These are phyloP conservation scores for Adansonia madagascariensis DNA, from an alignment of 441 rosid species.

Conservation along the genomic window DNA sequence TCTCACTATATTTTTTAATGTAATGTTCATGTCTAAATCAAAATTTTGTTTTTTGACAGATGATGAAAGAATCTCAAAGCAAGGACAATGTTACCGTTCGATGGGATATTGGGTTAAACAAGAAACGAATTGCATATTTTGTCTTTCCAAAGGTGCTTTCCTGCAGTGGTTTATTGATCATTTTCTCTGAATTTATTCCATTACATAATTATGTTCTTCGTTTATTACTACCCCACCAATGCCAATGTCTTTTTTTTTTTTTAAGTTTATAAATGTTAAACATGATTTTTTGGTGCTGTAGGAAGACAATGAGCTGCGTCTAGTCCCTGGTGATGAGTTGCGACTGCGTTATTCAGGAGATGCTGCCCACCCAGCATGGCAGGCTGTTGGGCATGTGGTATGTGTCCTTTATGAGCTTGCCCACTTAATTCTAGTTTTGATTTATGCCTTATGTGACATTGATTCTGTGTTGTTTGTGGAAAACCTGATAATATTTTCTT, in stretches of 20 bases:
- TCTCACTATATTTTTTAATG: neutral
- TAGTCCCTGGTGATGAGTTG: constrained; percentile 97
- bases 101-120: constrained; percentile 98
- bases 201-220: neutral
- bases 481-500: neutral
- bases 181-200: neutral
- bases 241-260: neutral
- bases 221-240: too few species aligned
- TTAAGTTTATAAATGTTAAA: constrained; percentile 25
- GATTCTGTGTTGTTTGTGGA: neutral
- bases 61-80: constrained; percentile 99
- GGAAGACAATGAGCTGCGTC: constrained; percentile 96
- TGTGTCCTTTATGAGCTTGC: constrained; percentile 32
- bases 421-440: constrained; percentile 14
- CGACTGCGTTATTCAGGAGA: constrained; percentile 94
- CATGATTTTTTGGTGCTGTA: constrained; percentile 38
- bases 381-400: constrained; percentile 99
- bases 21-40: constrained; percentile 24
- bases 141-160: constrained; percentile 87
- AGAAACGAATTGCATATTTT: constrained; percentile 91
- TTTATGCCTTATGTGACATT: neutral
- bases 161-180: constrained; percentile 11
- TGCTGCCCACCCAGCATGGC: constrained; percentile 98
- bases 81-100: constrained; percentile 93
- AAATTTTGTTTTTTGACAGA: constrained; percentile 44